Base-by-base conservation (phyloP, 495 filamentous ascomycete species). In the Pseudevernia furfuracea region DNA sequence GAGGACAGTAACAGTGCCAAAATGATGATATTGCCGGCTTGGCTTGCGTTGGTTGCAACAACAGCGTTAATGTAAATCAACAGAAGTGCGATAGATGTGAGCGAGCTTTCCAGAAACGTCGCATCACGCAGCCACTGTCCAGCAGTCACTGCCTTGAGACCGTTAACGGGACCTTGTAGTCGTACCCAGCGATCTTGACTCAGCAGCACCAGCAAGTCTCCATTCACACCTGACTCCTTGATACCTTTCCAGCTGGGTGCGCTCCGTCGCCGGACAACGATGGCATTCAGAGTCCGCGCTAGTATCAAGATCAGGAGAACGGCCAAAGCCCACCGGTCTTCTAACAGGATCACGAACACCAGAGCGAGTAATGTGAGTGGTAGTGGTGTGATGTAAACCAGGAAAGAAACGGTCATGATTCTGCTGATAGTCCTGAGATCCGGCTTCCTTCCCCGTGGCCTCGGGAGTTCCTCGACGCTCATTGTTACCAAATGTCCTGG, bases 101-200 rank as follows among this genome's bases (percentile, higher is more conserved):
- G 62, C 38, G 74, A 81, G 32, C 78, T 77, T 65, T 87, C 83
- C 25, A 78, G 30, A 36, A 73, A 67, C 0, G 79, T 83, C 66
- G 78, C 77, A 43, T 81, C 75, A 14, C 78, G 74, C 34, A 87
- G 72, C 85, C 84, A 87, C 38, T 76, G 70, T 2, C 78, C 77
- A 3, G 77, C 74, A 4, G 82, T 87, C 61, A 87, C 77, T 43
- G 82, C 81, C 62, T 84, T 82, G 12, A 87, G 74, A 64, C 85
- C 84, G 49, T 80, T 76, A 3, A 82, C 76, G 32, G 66, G 59
- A 25, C 85, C 85, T 39, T 74, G 75, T 58, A 88, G 73, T 4
- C 78, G 72, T 5, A 86, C 74, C 69, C 75, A 81, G 21, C 75
- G 71, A 58, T 78, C 77, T 41, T 76, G 75, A 28, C 70, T 73